Evolutionary conservation across 2,329 filamentous ascomycete species (phyloP).

Genomic region (Trichoderma sp.): DNA sequence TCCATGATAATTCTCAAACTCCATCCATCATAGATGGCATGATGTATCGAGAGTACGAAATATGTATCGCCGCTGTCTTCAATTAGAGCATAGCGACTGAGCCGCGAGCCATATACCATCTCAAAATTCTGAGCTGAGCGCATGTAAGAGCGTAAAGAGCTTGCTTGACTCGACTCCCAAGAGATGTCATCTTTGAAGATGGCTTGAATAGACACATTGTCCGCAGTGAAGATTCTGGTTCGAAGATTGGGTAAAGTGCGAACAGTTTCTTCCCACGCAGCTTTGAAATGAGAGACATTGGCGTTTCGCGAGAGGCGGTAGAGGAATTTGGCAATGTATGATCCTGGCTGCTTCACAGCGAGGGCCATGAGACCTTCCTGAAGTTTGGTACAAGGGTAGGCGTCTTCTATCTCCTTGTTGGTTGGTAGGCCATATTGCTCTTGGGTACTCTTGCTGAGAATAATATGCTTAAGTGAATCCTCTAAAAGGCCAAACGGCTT

Average conservation of each 20-base stretch:
- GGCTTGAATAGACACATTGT: slow-evolving; percentile 25
- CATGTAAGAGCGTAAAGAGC: slow-evolving; percentile 14
- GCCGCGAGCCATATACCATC: slow-evolving; percentile 15
- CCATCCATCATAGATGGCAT: slow-evolving; percentile 34
- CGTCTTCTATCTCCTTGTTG: slow-evolving; percentile 36
- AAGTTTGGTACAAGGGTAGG: slow-evolving; percentile 45
- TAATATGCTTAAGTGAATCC: not conserved
- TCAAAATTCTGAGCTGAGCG: not conserved
- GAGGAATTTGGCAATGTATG: slow-evolving; percentile 32
- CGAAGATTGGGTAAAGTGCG: slow-evolving; percentile 30
- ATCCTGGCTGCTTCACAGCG: slow-evolving; percentile 33
- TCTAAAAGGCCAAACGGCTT: slow-evolving; percentile 12
- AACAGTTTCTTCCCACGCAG: slow-evolving; percentile 32
- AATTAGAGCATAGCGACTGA: slow-evolving; percentile 17
- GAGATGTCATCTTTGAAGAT: slow-evolving; percentile 28
- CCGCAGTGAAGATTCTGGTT: slow-evolving; percentile 31
- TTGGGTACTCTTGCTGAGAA: slow-evolving; percentile 6
- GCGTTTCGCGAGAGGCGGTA: slow-evolving; percentile 25
- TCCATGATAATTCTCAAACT: slow-evolving; percentile 13
- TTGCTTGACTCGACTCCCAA: slow-evolving; percentile 3
- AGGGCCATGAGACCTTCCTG: slow-evolving; percentile 45
- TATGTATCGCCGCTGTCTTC: not conserved
- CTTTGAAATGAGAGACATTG: slow-evolving; percentile 29
- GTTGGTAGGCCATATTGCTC: not conserved
- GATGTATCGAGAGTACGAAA: slow-evolving; percentile 31